These are phyloP conservation scores for Celoporthe dispersa DNA, from an alignment of 2,329 filamentous ascomycete species.

Conservation along the genomic window DNA sequence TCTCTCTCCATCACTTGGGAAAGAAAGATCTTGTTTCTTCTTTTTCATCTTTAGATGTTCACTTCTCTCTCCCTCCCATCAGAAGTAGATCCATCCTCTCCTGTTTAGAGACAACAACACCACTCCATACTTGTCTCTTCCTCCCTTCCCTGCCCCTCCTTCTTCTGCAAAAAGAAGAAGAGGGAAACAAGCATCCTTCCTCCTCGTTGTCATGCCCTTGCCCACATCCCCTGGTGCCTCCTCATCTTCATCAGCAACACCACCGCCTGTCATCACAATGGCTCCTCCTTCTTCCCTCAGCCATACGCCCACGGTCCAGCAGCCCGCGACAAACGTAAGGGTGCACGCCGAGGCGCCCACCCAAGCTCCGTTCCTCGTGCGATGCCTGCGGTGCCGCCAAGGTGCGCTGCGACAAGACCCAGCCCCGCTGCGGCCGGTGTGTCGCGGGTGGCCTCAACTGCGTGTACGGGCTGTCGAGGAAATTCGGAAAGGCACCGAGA, in stretches of 20 bases:
- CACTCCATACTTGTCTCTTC: neutral
- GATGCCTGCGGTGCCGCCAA: conserved; percentile 31
- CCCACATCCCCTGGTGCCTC: conserved; percentile 21
- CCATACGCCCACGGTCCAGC: conserved; percentile 9
- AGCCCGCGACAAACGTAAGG: conserved; percentile 23
- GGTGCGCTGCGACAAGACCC: conserved; percentile 30
- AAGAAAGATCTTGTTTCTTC: neutral
- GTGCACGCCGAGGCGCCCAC: conserved; percentile 24
- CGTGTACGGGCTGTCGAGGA: conserved; percentile 29
- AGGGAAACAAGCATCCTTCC: neutral
- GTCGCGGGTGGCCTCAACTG: conserved; percentile 28
- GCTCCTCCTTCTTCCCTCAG: conserved; percentile 11
- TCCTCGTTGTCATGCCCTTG: neutral
- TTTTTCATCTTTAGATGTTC: conserved; percentile 7
- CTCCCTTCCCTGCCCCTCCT: neutral
- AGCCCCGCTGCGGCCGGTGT: conserved; percentile 28
- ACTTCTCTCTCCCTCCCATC: neutral
- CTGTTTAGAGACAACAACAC: neutral
- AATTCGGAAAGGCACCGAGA: conserved; percentile 29
- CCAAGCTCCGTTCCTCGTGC: conserved; percentile 30
- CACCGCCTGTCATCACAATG: conserved; percentile 21
- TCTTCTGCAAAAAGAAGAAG: too few species aligned
- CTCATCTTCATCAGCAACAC: conserved; percentile 22
- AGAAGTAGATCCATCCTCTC: neutral
- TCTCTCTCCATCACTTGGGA: conserved; percentile 5